Base-by-base conservation (phyloP, 2,329 filamentous ascomycete species). In the Tolypocladium nubicola region DNA sequence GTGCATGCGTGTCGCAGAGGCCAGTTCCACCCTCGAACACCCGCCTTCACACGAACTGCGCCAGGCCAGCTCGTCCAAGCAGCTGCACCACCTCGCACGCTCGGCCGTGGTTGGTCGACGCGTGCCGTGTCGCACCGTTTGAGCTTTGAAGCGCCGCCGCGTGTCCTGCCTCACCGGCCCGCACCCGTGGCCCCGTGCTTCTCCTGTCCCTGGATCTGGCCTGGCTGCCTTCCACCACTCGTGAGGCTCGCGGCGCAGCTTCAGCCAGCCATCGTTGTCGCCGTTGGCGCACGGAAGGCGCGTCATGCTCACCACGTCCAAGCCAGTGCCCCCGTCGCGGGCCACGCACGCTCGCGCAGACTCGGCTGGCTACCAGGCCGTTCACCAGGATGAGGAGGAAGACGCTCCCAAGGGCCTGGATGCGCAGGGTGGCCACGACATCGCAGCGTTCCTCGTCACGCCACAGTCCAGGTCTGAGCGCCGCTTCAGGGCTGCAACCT, bases 321-420 rank as follows among this genome's bases (percentile, higher is more conserved):
- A 45, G 53, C 52, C 38, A n/a, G 45, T 49, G 47, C 13, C 59
- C 56, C 50, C 58, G 58, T 52, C 53, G 57, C 49, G 56, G 59
- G 47, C 47, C 47, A 7, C 30, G 13, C 47, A 21, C 4, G 47
- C 47, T 30, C 60, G 57, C 37, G 58, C 57, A 43, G 55, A 50
- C 39, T 53, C 58, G 26, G 63, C 64, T 9, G 66, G 64, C 57
- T 73, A 74, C 53, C 66, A 69, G 53, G 64, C 65, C 13, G 67
- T 73, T 26, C 61, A 71, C 58, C 70, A 72, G 57, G 68, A 71
- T 53, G 70, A 71, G 23, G 61, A 60, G 35, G 55, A 57, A 14
- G 58, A 56, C 45, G 61, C 13, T 11, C 14, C 30, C 39, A 39
- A 47, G n/a, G 37, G 19, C 1, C 47, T 39, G 47, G 37, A 67